These are phyloP conservation scores for Ganoderma sinense DNA, from an alignment of 1,284 basidiomycete species.

Conservation along the genomic window DNA sequence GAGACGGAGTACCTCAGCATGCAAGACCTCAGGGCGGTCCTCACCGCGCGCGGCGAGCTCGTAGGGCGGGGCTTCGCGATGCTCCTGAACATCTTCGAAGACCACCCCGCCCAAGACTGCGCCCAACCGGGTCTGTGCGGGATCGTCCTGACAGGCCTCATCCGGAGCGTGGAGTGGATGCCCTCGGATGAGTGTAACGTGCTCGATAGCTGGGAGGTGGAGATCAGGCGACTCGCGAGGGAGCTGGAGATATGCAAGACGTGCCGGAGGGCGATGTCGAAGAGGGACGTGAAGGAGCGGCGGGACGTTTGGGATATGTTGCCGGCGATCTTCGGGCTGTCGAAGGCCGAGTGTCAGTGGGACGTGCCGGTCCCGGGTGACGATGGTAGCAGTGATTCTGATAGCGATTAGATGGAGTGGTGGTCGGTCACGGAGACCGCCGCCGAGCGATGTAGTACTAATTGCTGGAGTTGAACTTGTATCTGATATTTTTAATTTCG, in stretches of 20 bases:
- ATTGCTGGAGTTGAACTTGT: too few species aligned
- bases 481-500: too few species aligned
- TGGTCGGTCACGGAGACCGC: too few species aligned
- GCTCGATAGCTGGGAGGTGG: neutral
- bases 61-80: neutral
- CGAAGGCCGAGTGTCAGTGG: neutral
- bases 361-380: neutral
- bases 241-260: neutral
- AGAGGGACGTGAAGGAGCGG: neutral
- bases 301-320: neutral
- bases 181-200: neutral
- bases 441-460: too few species aligned
- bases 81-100: neutral
- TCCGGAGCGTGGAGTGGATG: neutral
- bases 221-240: neutral
- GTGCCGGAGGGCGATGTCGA: neutral
- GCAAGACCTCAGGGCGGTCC: neutral
- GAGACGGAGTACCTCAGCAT: neutral
- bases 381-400: neutral
- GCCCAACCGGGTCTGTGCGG: neutral
- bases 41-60: neutral
- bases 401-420: neutral
- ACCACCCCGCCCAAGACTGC: neutral
- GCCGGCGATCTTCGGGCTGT: neutral
- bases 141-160: neutral